Conservation (phyloP, 1,139 yeast genomes). For the Sugiyamaella paludigena region DNA sequence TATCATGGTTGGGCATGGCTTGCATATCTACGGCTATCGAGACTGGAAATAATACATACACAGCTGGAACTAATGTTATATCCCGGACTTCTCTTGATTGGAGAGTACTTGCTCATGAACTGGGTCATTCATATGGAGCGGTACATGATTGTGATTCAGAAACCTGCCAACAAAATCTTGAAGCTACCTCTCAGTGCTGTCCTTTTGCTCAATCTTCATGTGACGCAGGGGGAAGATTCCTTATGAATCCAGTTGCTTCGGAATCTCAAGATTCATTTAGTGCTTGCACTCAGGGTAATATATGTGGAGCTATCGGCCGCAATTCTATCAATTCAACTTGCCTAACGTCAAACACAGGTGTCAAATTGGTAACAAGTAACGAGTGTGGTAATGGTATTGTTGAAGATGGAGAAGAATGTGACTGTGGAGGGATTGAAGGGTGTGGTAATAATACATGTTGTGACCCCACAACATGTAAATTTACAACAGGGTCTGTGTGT, state of each 20-base stretch:
- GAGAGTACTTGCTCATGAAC: constrained; percentile 42
- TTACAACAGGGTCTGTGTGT: constrained; percentile 37
- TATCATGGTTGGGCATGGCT: constrained; percentile 42
- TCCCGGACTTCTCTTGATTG: constrained; percentile 38
- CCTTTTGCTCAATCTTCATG: constrained; percentile 35
- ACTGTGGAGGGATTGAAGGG: constrained; percentile 42
- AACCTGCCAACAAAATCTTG: constrained; percentile 36
- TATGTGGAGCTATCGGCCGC: constrained; percentile 36
- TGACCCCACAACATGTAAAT: constrained; percentile 40
- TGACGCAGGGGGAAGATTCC: constrained; percentile 36
- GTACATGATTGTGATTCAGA: constrained; percentile 42
- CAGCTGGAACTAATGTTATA: constrained; percentile 40
- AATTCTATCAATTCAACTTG: constrained; percentile 38
- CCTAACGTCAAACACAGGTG: constrained; percentile 37
- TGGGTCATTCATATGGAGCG: constrained; percentile 46
- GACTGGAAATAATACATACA: constrained; percentile 27
- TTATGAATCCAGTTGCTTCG: constrained; percentile 42
- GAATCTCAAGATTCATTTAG: constrained; percentile 36
- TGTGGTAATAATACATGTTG: constrained; percentile 39
- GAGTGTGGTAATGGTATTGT: constrained; percentile 44
- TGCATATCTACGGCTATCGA: constrained; percentile 30
- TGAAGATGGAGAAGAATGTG: constrained; percentile 44
- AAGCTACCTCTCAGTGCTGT: constrained; percentile 37
- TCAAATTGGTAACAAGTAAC: constrained; percentile 34
- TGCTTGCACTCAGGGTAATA: constrained; percentile 40